Evolutionary conservation across 768 basidiomycete genomes (phyloP), one percentile per base, ranked within the genome.

Genomic region (Pleurotus platypus): DNA sequence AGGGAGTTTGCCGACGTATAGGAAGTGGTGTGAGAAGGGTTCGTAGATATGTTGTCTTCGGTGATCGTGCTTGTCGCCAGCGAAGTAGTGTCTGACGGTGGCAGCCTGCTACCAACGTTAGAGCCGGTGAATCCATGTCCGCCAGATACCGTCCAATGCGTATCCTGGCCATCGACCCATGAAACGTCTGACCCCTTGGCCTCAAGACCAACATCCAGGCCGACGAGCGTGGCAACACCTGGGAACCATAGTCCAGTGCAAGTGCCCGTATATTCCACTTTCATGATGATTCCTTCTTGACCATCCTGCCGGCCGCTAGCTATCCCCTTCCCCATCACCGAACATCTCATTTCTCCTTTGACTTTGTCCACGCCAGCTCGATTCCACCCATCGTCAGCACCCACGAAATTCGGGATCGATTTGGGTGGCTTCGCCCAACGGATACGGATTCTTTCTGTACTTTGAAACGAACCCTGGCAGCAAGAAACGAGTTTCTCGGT

Each of bases 211-310:
- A 90, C 78, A 63, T 92, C 90, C 78, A 92, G 73, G 8, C 89
- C 91, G 16, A 93, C 75, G 63, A 90, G 73, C 2, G 88, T 92
- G 2, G 91, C 91, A 4, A 91, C 90, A 2, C 90, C 91, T 40
- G 89, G 85, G 64, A 85, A 91, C 87, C 89, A 92, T 45, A 92
- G 72, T 11, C 87, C 87, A 59, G 82, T 85, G 69, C 89, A 92
- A 2, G 82, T 79, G 39, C 80, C 89, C 60, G 83, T 85, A 66
- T 90, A 91, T 56, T 87, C 82, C 13, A 92, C 69, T 42, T 79
- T 75, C 77, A 91, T 79, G 35, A 86, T 61, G 15, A 87, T 68
- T 15, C 89, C 88, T 60, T 80, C 82, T 18, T 66, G 62, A 40
- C 70, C 70, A 58, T 65, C 69, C 57, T 67, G 72, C n/a, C 67